Percentiles rank a stretch among this genome's conserved stretches.
These are phyloP conservation scores for Amaranthus tricolor DNA, from an alignment of 179 eudicot genomes.

Conservation along the genomic window DNA sequence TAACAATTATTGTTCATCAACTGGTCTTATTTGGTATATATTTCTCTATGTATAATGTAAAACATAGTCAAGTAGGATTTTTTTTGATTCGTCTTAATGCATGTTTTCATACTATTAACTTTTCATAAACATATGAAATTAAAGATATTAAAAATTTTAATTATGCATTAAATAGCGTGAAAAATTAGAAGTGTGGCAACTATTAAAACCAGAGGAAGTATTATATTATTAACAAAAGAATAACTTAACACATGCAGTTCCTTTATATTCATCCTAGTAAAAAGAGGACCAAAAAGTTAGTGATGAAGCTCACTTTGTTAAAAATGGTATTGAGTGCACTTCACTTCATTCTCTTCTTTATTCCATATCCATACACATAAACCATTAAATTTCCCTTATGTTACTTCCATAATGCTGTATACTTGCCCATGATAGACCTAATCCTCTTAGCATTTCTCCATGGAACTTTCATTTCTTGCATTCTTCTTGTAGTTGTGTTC, in stretches of 20 bases:
- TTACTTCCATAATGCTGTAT: constrained; percentile 29
- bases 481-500: constrained; percentile 37
- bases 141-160: no score
- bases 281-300: constrained; percentile 11
- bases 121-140: no score
- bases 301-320: constrained; percentile 7
- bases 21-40: no score
- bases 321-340: constrained; percentile 33
- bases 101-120: no score
- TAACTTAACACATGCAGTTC: constrained; percentile 15
- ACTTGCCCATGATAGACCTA: constrained; percentile 33
- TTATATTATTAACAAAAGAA: constrained; percentile 6
- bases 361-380: neutral
- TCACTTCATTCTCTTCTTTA: constrained; percentile 38
- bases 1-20: no score
- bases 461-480: constrained; percentile 41
- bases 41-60: no score
- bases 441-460: constrained; percentile 48
- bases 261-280: constrained; percentile 26
- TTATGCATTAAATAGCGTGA: no score
- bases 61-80: no score
- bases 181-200: no score
- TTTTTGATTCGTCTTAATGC: no score
- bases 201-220: no score
- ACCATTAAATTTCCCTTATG: neutral